A percentile compares a stretch with the other conserved stretches of the same genome.
phyloP scores from a whole-genome alignment of 2,329 filamentous ascomycete species.

The Paramyrothecium sp. region DNA sequence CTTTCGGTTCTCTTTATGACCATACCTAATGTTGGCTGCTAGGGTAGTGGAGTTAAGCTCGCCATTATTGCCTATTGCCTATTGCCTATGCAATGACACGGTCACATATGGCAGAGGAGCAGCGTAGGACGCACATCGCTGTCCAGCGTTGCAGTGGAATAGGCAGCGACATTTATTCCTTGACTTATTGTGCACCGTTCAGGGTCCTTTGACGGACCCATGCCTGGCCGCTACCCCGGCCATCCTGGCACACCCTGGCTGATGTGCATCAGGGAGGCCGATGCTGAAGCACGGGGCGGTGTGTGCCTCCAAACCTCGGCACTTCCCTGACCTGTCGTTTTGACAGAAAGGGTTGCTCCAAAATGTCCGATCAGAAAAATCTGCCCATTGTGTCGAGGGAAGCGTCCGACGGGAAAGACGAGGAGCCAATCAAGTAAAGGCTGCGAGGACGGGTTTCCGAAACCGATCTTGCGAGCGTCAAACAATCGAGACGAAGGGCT shows the following conservation, averaged over 20 bases:
- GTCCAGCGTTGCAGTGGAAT: neutral
- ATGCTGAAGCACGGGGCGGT: neutral
- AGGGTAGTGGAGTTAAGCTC: too few relatives aligned
- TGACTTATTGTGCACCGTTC: neutral
- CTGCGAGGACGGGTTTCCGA: too few relatives aligned
- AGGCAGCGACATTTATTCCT: neutral
- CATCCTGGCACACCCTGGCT: neutral
- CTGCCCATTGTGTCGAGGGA: too few relatives aligned
- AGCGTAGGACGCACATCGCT: neutral
- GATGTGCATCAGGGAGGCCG: neutral
- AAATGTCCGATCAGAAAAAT: too few relatives aligned
- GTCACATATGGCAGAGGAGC: too few relatives aligned
- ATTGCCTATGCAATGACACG: too few relatives aligned
- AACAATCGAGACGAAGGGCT: neutral
- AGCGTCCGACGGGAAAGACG: neutral
- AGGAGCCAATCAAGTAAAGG: neutral
- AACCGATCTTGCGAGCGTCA: neutral
- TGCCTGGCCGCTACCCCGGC: too few relatives aligned
- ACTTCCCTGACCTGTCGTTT: too few relatives aligned
- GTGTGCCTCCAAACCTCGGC: neutral
- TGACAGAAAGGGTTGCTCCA: too few relatives aligned
- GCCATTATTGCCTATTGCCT: too few relatives aligned
- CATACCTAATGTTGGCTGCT: too few relatives aligned
- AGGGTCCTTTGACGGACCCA: neutral
- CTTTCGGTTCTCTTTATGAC: too few relatives aligned